These are phyloP conservation scores for Kodamaea lidongshanica DNA, from an alignment of 805 yeast species.

Conservation along the genomic window DNA sequence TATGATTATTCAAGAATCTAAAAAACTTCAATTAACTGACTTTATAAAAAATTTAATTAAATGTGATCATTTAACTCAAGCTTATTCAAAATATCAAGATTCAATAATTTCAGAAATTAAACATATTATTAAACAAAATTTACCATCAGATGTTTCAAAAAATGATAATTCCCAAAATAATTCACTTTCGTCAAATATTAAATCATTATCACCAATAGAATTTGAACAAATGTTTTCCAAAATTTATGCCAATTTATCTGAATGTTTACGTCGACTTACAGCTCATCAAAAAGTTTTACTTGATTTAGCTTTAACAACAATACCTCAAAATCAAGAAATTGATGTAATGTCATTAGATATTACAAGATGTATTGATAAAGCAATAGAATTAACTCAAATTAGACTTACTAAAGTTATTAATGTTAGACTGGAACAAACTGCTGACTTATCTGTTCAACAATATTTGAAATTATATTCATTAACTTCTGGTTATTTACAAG, in stretches of 20 bases:
- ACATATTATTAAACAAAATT: conserved; percentile 54
- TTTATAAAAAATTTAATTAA: conserved; percentile 52
- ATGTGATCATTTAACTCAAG: conserved; percentile 54
- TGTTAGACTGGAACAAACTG: conserved; percentile 68
- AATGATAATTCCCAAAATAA: conserved; percentile 21
- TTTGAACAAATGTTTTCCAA: conserved; percentile 64
- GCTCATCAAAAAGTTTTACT: conserved; percentile 74
- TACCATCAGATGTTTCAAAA: conserved; percentile 39
- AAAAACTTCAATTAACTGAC: conserved; percentile 39
- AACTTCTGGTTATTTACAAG: conserved; percentile 64
- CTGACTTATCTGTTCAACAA: conserved; percentile 49
- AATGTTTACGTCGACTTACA: conserved; percentile 66
- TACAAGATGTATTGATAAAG: conserved; percentile 55
- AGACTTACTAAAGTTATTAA: conserved; percentile 72
- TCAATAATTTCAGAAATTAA: conserved; percentile 66
- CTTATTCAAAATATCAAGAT: conserved; percentile 63
- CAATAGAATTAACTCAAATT: conserved; percentile 66
- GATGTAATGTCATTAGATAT: conserved; percentile 62
- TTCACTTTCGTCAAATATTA: conserved; percentile 41
- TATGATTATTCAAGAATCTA: conserved; percentile 30
- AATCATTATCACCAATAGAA: conserved; percentile 64
- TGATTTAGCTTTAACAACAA: conserved; percentile 50
- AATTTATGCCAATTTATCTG: conserved; percentile 60
- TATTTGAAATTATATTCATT: conserved; percentile 64
- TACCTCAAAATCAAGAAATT: conserved; percentile 20